Evolutionary conservation across 495 filamentous ascomycete genomes (phyloP).

Genomic region (Podospora pseudopauciseta): DNA sequence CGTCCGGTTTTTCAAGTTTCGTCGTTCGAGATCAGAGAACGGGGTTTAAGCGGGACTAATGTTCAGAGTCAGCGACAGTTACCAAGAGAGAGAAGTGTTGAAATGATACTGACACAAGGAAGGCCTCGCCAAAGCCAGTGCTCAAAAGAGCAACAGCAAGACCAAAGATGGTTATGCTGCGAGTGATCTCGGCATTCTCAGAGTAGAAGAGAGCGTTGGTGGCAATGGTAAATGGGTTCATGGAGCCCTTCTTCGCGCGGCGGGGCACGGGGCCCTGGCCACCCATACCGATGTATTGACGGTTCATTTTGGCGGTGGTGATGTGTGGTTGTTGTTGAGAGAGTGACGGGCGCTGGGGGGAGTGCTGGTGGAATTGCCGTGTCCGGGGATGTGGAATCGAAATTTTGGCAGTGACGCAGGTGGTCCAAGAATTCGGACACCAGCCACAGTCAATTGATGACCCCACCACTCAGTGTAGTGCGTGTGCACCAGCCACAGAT

Average conservation of each 20-base stretch:
- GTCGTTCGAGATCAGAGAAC: not conserved
- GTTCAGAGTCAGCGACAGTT: not conserved
- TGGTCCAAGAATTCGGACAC: conserved; percentile 2
- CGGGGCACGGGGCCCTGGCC: conserved; percentile 23
- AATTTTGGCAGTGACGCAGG: conserved; percentile 13
- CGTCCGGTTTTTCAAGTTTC: not conserved
- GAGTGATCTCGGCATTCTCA: conserved; percentile 72
- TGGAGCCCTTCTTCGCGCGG: conserved; percentile 21
- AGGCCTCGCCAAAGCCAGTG: conserved; percentile 62
- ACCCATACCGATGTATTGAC: not conserved
- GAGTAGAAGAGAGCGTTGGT: conserved; percentile 44
- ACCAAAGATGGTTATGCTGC: conserved; percentile 67
- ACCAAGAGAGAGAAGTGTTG: not conserved
- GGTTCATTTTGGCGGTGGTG: conserved; percentile 29
- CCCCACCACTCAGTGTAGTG: not conserved
- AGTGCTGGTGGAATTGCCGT: not conserved
- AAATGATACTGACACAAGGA: conserved; percentile 22
- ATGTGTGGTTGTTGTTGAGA: conserved; percentile 7
- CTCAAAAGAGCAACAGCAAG: conserved; percentile 69
- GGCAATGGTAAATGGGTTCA: conserved; percentile 21
- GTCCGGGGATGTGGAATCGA: not conserved
- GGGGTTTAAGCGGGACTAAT: not conserved
- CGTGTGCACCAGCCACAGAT: not conserved
- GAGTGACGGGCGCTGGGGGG: not conserved
- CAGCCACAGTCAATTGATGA: not conserved